Conservation (phyloP, 225 moss, liverwort and hornwort species). For the Takakia lepidozioides region DNA sequence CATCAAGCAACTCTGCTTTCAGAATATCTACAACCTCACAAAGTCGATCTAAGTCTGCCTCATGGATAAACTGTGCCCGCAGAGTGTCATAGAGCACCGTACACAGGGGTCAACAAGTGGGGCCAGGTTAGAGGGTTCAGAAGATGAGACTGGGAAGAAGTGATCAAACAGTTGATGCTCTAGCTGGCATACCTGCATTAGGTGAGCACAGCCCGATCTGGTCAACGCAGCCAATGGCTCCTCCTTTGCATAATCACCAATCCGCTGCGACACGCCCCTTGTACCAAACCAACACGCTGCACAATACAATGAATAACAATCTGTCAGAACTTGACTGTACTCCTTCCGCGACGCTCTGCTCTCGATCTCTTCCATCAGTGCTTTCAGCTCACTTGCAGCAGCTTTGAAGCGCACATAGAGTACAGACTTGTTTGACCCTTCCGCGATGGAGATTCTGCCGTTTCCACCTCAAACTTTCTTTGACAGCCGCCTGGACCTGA, state of each 20-base stretch:
- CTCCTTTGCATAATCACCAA: constrained; percentile 74
- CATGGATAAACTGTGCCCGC: too few relatives aligned
- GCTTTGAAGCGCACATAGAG: constrained; percentile 95
- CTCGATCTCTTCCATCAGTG: constrained; percentile 93
- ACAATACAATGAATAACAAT: too few relatives aligned
- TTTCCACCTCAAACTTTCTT: constrained; percentile 71
- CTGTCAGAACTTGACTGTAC: too few relatives aligned
- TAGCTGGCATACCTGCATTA: constrained; percentile 62
- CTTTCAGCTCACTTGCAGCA: constrained; percentile 91
- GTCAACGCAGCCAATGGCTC: constrained; percentile 85
- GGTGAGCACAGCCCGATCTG: constrained; percentile 93
- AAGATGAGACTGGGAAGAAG: too few relatives aligned
- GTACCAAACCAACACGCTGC: constrained; percentile 75
- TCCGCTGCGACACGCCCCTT: too few relatives aligned
- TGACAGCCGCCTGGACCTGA: constrained; percentile 86
- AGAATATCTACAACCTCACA: constrained; percentile 24
- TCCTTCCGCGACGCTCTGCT: too few relatives aligned
- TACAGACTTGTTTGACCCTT: constrained; percentile 90
- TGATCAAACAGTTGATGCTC: too few relatives aligned
- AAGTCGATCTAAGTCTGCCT: too few relatives aligned
- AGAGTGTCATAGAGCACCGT: too few relatives aligned
- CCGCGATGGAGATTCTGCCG: too few relatives aligned
- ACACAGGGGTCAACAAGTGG: too few relatives aligned
- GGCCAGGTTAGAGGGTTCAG: too few relatives aligned
- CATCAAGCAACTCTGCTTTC: constrained; percentile 44